A percentile compares a stretch with the other conserved stretches of the same genome.
Evolutionary conservation across 2,329 filamentous ascomycete genomes (phyloP).

Genomic region (Colletotrichum spaethianum): DNA sequence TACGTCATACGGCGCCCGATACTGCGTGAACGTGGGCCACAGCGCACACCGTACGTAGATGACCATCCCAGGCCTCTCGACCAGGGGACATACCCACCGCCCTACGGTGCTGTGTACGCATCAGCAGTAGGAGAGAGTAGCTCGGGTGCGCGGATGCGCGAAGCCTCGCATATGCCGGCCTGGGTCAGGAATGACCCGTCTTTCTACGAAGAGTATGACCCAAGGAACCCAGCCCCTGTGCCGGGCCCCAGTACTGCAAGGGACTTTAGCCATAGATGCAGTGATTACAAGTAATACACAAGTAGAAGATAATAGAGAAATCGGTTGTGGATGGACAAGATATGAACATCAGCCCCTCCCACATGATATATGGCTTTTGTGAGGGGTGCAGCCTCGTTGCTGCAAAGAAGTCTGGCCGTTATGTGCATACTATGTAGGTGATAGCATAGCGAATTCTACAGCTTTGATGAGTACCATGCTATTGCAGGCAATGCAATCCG

Average conservation of each 20-base stretch:
- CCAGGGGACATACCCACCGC: background rate
- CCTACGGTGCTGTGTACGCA: background rate
- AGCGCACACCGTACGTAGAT: slow-evolving; percentile 42
- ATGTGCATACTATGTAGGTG: background rate
- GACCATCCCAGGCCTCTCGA: background rate
- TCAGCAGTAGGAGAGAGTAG: background rate
- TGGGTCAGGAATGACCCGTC: background rate
- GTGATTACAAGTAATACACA: background rate
- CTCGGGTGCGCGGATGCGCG: background rate
- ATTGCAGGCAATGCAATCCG: background rate
- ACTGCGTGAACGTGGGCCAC: slow-evolving; percentile 49
- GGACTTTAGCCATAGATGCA: background rate
- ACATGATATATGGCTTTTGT: background rate
- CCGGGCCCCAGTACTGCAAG: background rate
- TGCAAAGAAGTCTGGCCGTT: background rate
- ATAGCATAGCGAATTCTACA: background rate
- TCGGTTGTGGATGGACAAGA: background rate
- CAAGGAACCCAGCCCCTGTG: slow-evolving; percentile 52
- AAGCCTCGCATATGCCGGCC: background rate
- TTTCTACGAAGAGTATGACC: slow-evolving; percentile 60
- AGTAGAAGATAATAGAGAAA: no score
- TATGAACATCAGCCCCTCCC: no score
- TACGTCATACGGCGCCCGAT: slow-evolving; percentile 63
- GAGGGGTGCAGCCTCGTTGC: background rate
- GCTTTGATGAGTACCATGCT: background rate